Evolutionary conservation across 257 asterid species (phyloP).

Genomic region (Thymus mandschuricus): DNA sequence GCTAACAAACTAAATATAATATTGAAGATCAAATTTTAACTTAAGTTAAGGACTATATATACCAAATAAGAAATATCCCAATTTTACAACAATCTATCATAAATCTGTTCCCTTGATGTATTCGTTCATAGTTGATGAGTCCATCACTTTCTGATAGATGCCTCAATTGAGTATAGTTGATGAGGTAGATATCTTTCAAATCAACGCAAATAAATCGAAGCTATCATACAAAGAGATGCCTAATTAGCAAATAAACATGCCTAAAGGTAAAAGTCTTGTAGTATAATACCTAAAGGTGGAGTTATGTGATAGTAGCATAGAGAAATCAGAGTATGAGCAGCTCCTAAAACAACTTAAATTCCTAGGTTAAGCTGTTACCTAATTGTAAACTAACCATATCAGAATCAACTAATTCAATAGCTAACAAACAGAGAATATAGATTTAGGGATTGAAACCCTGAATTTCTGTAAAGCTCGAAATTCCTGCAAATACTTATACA

Average conservation of each 20-base stretch:
- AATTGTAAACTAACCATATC: background rate
- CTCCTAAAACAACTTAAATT: conserved; percentile 12
- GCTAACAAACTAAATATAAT: background rate
- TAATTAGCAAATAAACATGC: background rate
- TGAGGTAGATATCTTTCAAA: background rate
- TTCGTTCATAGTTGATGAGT: no score
- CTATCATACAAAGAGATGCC: conserved; percentile 4
- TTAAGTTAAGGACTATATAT: background rate
- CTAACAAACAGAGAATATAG: background rate
- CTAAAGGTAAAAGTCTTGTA: background rate
- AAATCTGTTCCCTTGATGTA: no score
- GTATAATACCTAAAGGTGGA: background rate
- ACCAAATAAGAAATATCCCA: background rate
- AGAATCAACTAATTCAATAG: background rate
- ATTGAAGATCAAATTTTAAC: background rate
- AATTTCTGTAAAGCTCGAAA: background rate
- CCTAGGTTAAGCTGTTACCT: background rate
- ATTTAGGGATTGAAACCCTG: background rate
- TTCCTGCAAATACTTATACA: background rate
- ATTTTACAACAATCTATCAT: no score
- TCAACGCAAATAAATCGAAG: background rate
- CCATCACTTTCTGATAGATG: no score
- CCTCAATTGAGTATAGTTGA: no score
- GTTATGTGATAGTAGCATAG: background rate
- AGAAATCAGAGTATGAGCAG: conserved; percentile 14